Evolutionary conservation across 106 monocot species (phyloP), one percentile per base, ranked within the genome.

Genomic region (Acorus gramineus): DNA sequence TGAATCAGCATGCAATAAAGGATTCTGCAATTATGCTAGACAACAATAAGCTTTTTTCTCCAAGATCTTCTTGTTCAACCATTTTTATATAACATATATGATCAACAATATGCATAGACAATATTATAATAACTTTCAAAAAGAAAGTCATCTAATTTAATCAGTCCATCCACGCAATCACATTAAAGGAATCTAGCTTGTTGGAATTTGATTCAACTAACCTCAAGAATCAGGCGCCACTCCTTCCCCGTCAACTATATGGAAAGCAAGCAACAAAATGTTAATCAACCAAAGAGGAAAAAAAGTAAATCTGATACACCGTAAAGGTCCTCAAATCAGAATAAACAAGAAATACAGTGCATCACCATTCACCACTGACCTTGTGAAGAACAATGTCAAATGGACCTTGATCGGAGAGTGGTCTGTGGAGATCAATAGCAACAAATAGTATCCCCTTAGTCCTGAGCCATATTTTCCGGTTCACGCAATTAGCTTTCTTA

Each of bases 371-470:
- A 28, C 14, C 28, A 50, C 77, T 53, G 10, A 84, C 93, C 89
- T 94, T 94, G 49, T 94, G 93, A 59, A 94, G 71, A 66, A 94
- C 69, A 55, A 94, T 82, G 57, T 94, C 86, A 66, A 94, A 94
- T 61, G 93, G 93, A 46, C 93, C 93, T 94, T 94, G 93, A 7
- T 89, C 89, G 55, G 67, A 72, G 14, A 94, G 89, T 42, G 86
- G 83, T 12, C 61, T 79, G 51, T 63, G 77, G 7, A 70, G 79
- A 54, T 94, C 89, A 75, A 94, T 94, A 48, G 78, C 74, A 60
- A 89, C 84, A 73, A 94, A 89, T 49, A 66, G 56, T 75, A 94
- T 89, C 8, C 89, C 93, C 69, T 86, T 89, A 67, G 81, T 94
- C 77, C 93, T 94, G 84, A 62, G 75, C 5, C 10, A 71, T 56